Base-by-base conservation (phyloP, 1,139 yeast genomes). In the Diutina scorzettiae region DNA sequence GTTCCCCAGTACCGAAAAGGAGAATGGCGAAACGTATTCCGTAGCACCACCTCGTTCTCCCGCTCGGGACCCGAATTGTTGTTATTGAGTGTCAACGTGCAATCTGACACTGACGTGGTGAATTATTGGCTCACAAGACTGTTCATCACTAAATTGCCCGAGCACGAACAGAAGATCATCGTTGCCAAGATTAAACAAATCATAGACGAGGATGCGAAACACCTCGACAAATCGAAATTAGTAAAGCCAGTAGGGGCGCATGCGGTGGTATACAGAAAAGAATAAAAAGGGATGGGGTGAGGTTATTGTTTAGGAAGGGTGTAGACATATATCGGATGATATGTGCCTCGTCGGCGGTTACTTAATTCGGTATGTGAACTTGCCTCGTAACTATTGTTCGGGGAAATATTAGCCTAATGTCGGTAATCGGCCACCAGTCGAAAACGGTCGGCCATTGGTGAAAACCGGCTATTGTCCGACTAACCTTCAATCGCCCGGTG, bases 1-100 rank as follows among this genome's bases (percentile, higher is more conserved):
- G 80, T 78, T 20, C 85, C 84, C 6, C 84, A 78, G 56, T 78
- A 76, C 51, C 65, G 80, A 40, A 66, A 62, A 32, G 69, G 63
- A 11, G 50, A 53, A 18, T 78, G 85, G 85, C 61, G 66, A 45
- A 44, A 56, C 4, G 60, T 63, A 1, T 62, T 78, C 41, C 49
- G 56, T 9, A 51, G 52, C 34, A 45, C 50, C 25, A 42, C 48
- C 3, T 54, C 48, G 40, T 64, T 64, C 45, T 42, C 45, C 3
- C 55, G 61, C 1, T 52, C 63, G 48, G 42, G 63, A 53, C 48
- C 50, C 29, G 68, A 62, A 45, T 44, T 61, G 51, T 53, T 62
- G 52, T 53, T 54, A 41, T 53, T 71, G 29, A 23, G 11, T 7
- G 7, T 29, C 7, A 33, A 40, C 20, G 30, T 40, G 4, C 37